These are phyloP conservation scores for Herpetospermum pedunculosum DNA, from an alignment of 306 rosid species.

Conservation along the genomic window DNA sequence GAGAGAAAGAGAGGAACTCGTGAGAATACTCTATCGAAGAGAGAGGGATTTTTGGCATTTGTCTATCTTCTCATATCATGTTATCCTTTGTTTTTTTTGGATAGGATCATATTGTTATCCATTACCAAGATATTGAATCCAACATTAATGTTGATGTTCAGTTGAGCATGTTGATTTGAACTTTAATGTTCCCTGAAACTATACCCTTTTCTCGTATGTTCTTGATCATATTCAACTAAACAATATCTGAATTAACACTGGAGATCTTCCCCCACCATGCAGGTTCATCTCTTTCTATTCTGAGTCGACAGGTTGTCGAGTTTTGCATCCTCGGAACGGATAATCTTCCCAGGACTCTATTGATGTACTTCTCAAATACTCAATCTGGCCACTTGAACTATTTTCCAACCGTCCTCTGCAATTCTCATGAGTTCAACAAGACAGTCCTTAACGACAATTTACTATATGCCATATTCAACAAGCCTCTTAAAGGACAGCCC, in stretches of 20 bases:
- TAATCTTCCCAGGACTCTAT: slow-evolving; percentile 73
- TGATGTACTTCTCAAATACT: slow-evolving; percentile 90
- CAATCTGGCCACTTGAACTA: slow-evolving; percentile 60
- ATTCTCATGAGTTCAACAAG: slow-evolving; percentile 54
- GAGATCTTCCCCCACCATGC: slow-evolving; percentile 18
- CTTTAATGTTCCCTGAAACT: not conserved
- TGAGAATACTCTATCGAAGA: not conserved
- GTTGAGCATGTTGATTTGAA: not conserved
- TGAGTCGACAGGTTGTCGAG: slow-evolving; percentile 71
- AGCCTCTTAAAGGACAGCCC: slow-evolving; percentile 25
- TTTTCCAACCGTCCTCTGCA: slow-evolving; percentile 85
- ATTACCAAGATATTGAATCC: not conserved
- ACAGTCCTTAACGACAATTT: slow-evolving; percentile 71
- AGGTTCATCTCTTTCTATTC: slow-evolving; percentile 65
- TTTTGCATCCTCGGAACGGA: slow-evolving; percentile 72
- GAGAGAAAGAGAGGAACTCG: not conserved
- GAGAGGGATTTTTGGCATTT: not conserved
- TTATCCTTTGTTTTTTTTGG: no score
- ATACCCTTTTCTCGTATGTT: not conserved
- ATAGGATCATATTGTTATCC: no score
- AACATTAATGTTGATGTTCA: not conserved
- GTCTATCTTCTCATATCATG: not conserved
- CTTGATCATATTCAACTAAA: not conserved
- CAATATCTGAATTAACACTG: not conserved
- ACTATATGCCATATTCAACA: slow-evolving; percentile 26